These are phyloP conservation scores for Hawksworthiomyces lignivorus DNA, from an alignment of 2,329 filamentous ascomycete species.

Conservation along the genomic window DNA sequence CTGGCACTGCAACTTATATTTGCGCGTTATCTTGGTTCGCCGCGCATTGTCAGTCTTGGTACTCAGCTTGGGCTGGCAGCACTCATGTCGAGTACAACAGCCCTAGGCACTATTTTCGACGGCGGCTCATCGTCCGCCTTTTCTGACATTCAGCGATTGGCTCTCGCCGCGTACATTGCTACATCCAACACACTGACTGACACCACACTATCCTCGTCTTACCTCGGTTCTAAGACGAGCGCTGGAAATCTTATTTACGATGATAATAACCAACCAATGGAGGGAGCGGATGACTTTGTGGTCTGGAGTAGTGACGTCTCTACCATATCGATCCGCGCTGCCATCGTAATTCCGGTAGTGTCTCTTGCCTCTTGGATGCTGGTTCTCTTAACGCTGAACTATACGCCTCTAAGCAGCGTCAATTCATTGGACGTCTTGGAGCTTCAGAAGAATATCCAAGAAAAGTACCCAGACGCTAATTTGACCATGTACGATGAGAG, in stretches of 20 bases:
- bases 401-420: conserved; percentile 10
- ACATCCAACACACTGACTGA: conserved; percentile 20
- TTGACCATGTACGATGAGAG: conserved; percentile 8
- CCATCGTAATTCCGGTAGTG: conserved; percentile 18
- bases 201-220: conserved; percentile 16
- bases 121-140: conserved; percentile 19
- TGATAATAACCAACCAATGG: conserved; percentile 15
- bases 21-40: conserved; percentile 14
- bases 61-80: conserved; percentile 15
- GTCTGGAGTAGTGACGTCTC: conserved; percentile 20
- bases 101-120: conserved; percentile 19
- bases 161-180: conserved; percentile 20
- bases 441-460: conserved; percentile 14
- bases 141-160: conserved; percentile 21
- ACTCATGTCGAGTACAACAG: conserved; percentile 17
- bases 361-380: conserved; percentile 11
- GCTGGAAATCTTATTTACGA: conserved; percentile 12
- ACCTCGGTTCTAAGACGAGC: conserved; percentile 5
- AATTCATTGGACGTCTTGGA: conserved; percentile 13
- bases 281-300: conserved; percentile 20
- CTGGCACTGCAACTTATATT: conserved; percentile 14
- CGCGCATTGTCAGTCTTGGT: conserved; percentile 16
- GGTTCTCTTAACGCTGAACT: conserved; percentile 11
- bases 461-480: conserved; percentile 13
- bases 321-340: conserved; percentile 19